These are phyloP conservation scores for Fusarium humuli DNA, from an alignment of 2,329 filamentous ascomycete species.

Conservation along the genomic window DNA sequence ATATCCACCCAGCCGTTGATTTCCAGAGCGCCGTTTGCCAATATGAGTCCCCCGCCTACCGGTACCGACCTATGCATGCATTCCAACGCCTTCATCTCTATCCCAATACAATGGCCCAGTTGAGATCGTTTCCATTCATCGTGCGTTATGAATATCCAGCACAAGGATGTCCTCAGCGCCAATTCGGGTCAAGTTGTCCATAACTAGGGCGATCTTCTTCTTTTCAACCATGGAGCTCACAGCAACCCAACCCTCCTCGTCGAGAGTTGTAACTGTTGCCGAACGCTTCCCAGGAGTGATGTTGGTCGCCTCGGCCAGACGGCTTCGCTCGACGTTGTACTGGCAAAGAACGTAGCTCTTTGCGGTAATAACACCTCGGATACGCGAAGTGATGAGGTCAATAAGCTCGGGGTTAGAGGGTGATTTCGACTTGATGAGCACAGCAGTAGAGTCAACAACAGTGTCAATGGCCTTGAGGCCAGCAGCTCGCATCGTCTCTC, in stretches of 20 bases:
- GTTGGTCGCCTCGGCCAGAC: slow-evolving; percentile 73
- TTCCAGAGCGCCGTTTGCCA: slow-evolving; percentile 37
- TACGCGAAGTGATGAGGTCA: slow-evolving; percentile 85
- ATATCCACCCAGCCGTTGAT: slow-evolving; percentile 28
- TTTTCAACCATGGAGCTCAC: slow-evolving; percentile 93
- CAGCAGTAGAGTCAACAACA: slow-evolving; percentile 86
- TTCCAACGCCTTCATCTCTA: slow-evolving; percentile 29
- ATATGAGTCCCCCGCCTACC: slow-evolving; percentile 32
- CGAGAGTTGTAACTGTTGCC: slow-evolving; percentile 88
- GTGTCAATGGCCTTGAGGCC: slow-evolving; percentile 95
- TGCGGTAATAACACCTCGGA: slow-evolving; percentile 93
- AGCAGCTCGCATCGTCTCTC: slow-evolving; percentile 97
- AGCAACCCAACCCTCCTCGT: slow-evolving; percentile 93
- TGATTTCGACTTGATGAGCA: slow-evolving; percentile 90
- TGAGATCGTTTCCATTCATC: slow-evolving; percentile 51
- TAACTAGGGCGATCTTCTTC: slow-evolving; percentile 84
- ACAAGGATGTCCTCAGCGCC: slow-evolving; percentile 90
- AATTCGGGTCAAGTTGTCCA: slow-evolving; percentile 82
- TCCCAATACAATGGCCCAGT: neutral
- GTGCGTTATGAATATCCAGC: slow-evolving; percentile 84
- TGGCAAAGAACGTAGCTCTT: slow-evolving; percentile 95
- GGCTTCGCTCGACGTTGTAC: slow-evolving; percentile 86
- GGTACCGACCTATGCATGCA: slow-evolving; percentile 24
- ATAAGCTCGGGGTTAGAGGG: slow-evolving; percentile 85
- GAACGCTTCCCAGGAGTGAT: slow-evolving; percentile 96